Conservation (phyloP, 148 eudicot genomes). For the Amaranthus palmeri region DNA sequence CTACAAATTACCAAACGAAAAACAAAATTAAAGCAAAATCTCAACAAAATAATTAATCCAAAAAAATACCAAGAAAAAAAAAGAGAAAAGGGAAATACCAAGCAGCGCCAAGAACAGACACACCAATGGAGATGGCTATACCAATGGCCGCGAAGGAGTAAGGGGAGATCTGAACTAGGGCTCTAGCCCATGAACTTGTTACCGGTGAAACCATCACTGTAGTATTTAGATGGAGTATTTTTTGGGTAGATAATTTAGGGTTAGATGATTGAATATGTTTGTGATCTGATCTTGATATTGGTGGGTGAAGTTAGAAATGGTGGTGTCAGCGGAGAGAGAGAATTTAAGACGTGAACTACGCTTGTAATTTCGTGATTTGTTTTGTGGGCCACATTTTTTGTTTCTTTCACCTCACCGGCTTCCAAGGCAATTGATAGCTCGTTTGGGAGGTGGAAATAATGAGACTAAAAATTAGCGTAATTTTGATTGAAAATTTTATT, state of each 20-base stretch:
- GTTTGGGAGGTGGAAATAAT: too few relatives aligned
- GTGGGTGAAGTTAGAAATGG: not conserved
- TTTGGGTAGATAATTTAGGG: not conserved
- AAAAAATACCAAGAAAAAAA: slow-evolving; percentile 4
- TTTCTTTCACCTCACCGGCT: too few relatives aligned
- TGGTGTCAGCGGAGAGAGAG: slow-evolving; percentile 13
- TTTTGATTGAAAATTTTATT: too few relatives aligned
- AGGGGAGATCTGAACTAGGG: slow-evolving; percentile 81
- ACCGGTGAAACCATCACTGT: slow-evolving; percentile 20
- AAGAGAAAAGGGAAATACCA: slow-evolving; percentile 40
- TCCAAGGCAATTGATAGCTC: too few relatives aligned
- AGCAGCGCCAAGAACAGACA: slow-evolving; percentile 96
- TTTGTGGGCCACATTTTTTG: not conserved
- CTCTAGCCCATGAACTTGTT: slow-evolving; percentile 74
- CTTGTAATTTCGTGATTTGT: not conserved
- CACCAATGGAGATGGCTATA: slow-evolving; percentile 88
- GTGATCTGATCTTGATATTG: slow-evolving; percentile 32
- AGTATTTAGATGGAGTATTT: not conserved
- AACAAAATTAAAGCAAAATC: not conserved
- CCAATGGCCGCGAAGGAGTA: slow-evolving; percentile 89
- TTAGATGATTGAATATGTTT: not conserved
- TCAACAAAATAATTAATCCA: not conserved
- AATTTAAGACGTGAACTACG: not conserved
- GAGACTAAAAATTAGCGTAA: too few relatives aligned
- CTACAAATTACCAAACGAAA: slow-evolving; percentile 26